A percentile compares a stretch with the other conserved stretches of the same genome.
Evolutionary conservation across 257 asterid genomes (phyloP).

Genomic region (Solanum lignicaule): DNA sequence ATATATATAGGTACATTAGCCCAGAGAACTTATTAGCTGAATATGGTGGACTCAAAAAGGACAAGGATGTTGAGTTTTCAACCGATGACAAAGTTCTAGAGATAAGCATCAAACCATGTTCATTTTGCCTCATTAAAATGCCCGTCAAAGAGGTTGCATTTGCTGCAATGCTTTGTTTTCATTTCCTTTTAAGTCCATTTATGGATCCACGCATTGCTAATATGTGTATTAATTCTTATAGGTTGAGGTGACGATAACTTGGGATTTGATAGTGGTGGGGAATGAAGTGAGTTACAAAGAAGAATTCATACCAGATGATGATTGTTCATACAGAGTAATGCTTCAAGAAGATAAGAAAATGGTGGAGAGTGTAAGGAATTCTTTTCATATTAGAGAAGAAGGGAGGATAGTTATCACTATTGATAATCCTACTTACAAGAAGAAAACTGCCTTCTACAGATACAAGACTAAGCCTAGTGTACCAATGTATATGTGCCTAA

Average conservation of each 20-base stretch:
- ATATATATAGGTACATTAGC: conserved; percentile 34
- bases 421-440: conserved; percentile 42
- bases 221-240: not conserved
- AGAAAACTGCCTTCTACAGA: conserved; percentile 65
- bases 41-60: conserved; percentile 68
- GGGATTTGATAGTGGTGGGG: conserved; percentile 73
- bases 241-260: conserved; percentile 51
- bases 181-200: not conserved
- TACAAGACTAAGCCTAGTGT: conserved; percentile 44
- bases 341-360: conserved; percentile 51
- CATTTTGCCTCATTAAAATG: conserved; percentile 33
- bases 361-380: conserved; percentile 36
- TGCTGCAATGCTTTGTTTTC: not conserved
- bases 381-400: conserved; percentile 71
- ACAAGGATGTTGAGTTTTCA: conserved; percentile 59
- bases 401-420: conserved; percentile 59
- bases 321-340: conserved; percentile 71
- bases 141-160: conserved; percentile 43
- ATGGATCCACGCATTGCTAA: not conserved
- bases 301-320: conserved; percentile 78
- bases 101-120: conserved; percentile 29
- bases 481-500: conserved; percentile 36
- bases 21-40: conserved; percentile 43
- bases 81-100: conserved; percentile 61
- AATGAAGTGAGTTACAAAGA: conserved; percentile 58